Base-by-base conservation (phyloP, 345 rosid species). In the Ceriops decandra region DNA sequence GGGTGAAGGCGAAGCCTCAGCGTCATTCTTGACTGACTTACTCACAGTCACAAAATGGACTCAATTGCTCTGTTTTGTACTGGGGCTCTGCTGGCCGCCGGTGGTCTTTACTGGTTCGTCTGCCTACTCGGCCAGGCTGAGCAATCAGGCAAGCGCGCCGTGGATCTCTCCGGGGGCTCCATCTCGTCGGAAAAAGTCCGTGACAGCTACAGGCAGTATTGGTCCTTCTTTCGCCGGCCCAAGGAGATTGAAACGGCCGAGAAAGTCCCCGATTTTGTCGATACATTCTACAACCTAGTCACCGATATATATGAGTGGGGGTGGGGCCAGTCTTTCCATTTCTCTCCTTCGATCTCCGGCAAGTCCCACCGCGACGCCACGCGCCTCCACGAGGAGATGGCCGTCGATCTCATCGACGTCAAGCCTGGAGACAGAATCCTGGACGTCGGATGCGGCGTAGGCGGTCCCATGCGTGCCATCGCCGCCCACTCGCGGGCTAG, bases 301-400 rank as follows among this genome's bases (percentile, higher is more conserved):
- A 93, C 98, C 8, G 98, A 93, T 73, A 93, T 93, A 60, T 93
- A 93, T 81, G 98, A 93, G 84, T 93, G 98, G 98, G 98, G 98
- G 0, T 93, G 97, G 98, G 98, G 97, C 8, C 98, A 93, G 68
- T 93, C 97, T 63, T 93, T 93, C 80, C 98, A 93, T 68, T 93
- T 93, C 85, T 89, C 97, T 9, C 98, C 98, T 15, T 77, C 87
- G n/a, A 4, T 91, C 22, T 80, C 84, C 0, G 96, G 96, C 13
- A 86, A 84, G 59, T 93, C 98, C 42, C 80, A 93, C 85, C 90
- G 86, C 0, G 92, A 89, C 1, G 93, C 91, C 61, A 93, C 98
- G 71, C 85, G 95, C 77, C 77, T 89, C 74, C 95, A 89, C 72
- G 98, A 93, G 68, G 90, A 85, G 74, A 86, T 76, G 91, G 97